A percentile compares a stretch with the other conserved stretches of the same genome.
phyloP scores from a whole-genome alignment of 495 filamentous ascomycete genomes.

The Sabuloglossum arenarium region DNA sequence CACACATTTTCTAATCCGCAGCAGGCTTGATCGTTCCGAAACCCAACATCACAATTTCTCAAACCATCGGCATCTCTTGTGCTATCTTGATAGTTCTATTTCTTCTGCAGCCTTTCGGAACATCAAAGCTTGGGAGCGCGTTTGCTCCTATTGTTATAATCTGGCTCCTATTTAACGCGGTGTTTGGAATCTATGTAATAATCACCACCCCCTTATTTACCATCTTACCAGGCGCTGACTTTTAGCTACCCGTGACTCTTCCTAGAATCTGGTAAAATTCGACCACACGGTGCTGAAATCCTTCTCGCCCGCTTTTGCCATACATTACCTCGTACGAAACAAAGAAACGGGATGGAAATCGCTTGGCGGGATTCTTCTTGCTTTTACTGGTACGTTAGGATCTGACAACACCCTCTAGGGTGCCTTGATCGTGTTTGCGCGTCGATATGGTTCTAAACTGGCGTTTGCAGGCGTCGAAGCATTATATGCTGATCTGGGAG shows the following conservation, averaged over 20 bases:
- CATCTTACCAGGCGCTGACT: not conserved
- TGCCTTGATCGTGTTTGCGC: too few species aligned
- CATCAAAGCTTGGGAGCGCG: constrained; percentile 35
- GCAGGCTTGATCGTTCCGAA: constrained; percentile 26
- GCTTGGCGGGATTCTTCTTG: constrained; percentile 47
- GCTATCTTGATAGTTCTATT: constrained; percentile 51
- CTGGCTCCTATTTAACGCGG: constrained; percentile 47
- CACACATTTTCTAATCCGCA: not conserved
- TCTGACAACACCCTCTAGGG: not conserved
- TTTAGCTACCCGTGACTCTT: not conserved
- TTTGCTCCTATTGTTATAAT: constrained; percentile 57
- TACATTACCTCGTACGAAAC: constrained; percentile 38
- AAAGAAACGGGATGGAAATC: constrained; percentile 39
- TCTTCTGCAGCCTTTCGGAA: constrained; percentile 47
- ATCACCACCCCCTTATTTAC: not conserved
- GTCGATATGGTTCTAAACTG: too few species aligned
- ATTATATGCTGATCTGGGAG: constrained; percentile 53
- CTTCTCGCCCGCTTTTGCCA: constrained; percentile 44
- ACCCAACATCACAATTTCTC: constrained; percentile 25
- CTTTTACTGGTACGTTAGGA: constrained; percentile 34
- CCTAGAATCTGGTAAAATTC: constrained; percentile 33
- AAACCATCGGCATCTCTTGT: constrained; percentile 45
- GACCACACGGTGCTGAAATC: constrained; percentile 47
- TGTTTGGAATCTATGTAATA: constrained; percentile 43
- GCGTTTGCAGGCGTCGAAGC: constrained; percentile 32